Conservation (phyloP, 2,329 filamentous ascomycete genomes). For the Seiridium cupressi region DNA sequence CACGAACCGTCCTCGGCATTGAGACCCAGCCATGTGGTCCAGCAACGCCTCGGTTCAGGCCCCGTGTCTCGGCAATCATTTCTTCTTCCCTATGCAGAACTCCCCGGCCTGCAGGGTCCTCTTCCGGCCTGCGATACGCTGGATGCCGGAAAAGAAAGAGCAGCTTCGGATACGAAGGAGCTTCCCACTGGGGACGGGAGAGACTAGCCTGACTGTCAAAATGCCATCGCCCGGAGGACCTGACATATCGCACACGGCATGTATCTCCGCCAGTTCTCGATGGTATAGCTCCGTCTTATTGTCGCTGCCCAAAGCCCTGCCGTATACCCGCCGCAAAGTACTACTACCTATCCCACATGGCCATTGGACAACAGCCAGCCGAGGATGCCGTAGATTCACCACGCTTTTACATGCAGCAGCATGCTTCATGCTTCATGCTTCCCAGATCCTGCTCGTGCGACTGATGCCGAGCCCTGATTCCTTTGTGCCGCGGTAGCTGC, state of each 20-base stretch:
- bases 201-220: background rate
- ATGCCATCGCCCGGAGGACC: slow-evolving; percentile 1
- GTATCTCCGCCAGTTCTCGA: background rate
- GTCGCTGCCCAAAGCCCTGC: background rate
- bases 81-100: background rate
- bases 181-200: background rate
- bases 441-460: no score
- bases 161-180: background rate
- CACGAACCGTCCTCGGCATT: background rate
- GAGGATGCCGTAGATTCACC: no score
- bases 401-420: no score
- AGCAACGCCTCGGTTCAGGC: background rate
- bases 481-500: no score
- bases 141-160: background rate
- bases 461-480: no score
- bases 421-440: no score
- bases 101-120: background rate
- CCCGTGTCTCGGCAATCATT: background rate
- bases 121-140: background rate
- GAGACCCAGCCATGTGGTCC: background rate
- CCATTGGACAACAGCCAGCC: no score
- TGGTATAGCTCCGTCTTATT: background rate
- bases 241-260: slow-evolving; percentile 2
- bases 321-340: no score
- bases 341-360: no score